Percentiles rank a stretch among this genome's conserved stretches.
phyloP scores from a whole-genome alignment of 495 filamentous ascomycete species.

The Penicillium simplicissimum region DNA sequence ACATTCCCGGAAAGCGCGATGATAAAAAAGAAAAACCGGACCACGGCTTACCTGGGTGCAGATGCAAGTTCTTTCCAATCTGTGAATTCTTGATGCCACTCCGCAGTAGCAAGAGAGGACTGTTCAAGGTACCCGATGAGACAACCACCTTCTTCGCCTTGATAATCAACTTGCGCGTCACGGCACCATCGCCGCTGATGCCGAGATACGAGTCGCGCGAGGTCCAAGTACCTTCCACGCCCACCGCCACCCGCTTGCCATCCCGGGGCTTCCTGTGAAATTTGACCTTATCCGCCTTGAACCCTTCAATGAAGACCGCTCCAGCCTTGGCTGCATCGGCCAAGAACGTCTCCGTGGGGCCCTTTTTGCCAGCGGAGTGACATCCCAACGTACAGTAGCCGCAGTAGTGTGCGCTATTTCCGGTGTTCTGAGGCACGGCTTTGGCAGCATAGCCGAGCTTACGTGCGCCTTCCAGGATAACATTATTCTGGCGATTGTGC shows the following conservation, averaged over 20 bases:
- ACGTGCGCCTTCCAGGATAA: conserved; percentile 71
- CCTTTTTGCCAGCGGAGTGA: conserved; percentile 69
- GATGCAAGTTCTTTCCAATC: conserved; percentile 79
- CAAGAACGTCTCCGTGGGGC: conserved; percentile 73
- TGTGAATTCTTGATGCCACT: conserved; percentile 76
- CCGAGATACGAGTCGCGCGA: conserved; percentile 64
- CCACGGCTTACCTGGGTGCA: conserved; percentile 63
- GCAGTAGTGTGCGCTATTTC: conserved; percentile 66
- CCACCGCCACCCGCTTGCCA: conserved; percentile 60
- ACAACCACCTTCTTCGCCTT: conserved; percentile 83
- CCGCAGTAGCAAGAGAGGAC: conserved; percentile 71
- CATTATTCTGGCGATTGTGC: conserved; percentile 69
- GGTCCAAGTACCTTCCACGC: conserved; percentile 72
- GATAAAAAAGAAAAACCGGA: not conserved
- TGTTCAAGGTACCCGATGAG: conserved; percentile 70
- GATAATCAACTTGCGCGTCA: conserved; percentile 61
- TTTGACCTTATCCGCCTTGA: conserved; percentile 63
- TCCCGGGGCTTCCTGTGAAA: conserved; percentile 49
- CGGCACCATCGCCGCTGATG: conserved; percentile 48
- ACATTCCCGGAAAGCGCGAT: not conserved
- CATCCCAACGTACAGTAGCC: conserved; percentile 83
- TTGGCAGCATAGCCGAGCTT: conserved; percentile 74
- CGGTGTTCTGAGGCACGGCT: conserved; percentile 77
- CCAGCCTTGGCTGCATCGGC: conserved; percentile 74
- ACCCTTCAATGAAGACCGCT: conserved; percentile 78